phyloP scores from a whole-genome alignment of 495 filamentous ascomycete genomes.

The Lineolata rhizophorae region DNA sequence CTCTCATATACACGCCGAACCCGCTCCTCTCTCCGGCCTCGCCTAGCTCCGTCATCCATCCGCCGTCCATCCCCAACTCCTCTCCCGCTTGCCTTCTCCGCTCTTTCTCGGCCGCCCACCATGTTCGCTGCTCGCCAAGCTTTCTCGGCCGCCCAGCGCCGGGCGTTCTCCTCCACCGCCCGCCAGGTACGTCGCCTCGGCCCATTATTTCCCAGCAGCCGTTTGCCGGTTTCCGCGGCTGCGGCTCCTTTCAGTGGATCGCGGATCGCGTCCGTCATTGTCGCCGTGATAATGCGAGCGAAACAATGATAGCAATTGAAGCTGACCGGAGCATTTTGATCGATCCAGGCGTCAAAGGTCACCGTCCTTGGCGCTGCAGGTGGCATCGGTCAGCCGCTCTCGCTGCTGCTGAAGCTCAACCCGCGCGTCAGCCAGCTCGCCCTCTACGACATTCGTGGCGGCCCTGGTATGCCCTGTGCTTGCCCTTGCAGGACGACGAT shows the following conservation, averaged over 20 bases:
- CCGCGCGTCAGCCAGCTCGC: conserved; percentile 77
- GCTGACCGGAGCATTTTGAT: background rate
- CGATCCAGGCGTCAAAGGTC: conserved; percentile 72
- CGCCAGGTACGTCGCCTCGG: conserved; percentile 48
- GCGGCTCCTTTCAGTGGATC: no score
- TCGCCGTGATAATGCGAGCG: no score
- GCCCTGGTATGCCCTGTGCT: conserved; percentile 44
- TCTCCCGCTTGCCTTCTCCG: no score
- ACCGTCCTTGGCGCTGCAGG: conserved; percentile 87
- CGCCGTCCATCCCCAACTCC: background rate
- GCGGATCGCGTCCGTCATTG: no score
- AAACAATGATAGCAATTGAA: no score
- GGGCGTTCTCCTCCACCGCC: conserved; percentile 85
- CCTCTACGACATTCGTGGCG: conserved; percentile 91
- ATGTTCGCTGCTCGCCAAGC: conserved; percentile 64
- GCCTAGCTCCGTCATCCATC: background rate
- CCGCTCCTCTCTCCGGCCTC: no score
- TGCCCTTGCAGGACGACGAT: background rate
- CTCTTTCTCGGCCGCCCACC: no score
- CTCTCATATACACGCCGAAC: no score
- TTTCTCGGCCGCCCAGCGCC: conserved; percentile 54
- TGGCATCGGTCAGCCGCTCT: conserved; percentile 95
- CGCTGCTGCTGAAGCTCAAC: conserved; percentile 95
- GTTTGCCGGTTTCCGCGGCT: no score
- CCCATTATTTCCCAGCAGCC: conserved; percentile 6